Evolutionary conservation across 140 eudicot species (phyloP).

Genomic region (Ambrosia hybrid): DNA sequence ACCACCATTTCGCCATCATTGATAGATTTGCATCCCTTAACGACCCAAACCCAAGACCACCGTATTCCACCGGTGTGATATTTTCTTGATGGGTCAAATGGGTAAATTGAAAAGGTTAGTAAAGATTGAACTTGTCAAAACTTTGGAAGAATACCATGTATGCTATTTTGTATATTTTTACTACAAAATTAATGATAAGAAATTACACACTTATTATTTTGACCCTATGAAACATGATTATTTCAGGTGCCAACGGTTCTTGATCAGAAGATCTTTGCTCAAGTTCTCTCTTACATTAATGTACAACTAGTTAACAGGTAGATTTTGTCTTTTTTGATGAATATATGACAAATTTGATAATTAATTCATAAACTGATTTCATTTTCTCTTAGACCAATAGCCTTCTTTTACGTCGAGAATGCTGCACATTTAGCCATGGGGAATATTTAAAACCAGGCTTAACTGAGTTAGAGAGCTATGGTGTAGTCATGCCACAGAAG

Average conservation of each 20-base stretch:
- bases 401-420: slow-evolving; percentile 70
- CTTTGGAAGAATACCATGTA: slow-evolving; percentile 74
- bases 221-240: too few relatives aligned
- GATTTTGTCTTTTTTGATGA: slow-evolving; percentile 1
- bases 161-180: slow-evolving; percentile 17
- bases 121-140: too few relatives aligned
- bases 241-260: slow-evolving; percentile 81
- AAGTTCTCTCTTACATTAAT: slow-evolving; percentile 65
- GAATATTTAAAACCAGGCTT: slow-evolving; percentile 84
- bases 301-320: slow-evolving; percentile 83
- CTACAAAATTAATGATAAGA: not conserved
- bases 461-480: slow-evolving; percentile 78
- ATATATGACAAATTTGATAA: not conserved
- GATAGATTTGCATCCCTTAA: too few relatives aligned
- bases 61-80: too few relatives aligned
- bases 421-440: slow-evolving; percentile 78
- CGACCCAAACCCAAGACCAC: too few relatives aligned
- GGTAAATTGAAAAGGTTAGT: too few relatives aligned
- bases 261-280: slow-evolving; percentile 67
- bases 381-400: slow-evolving; percentile 35
- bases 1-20: too few relatives aligned
- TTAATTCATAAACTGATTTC: not conserved
- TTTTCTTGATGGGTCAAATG: too few relatives aligned
- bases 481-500: slow-evolving; percentile 74
- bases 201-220: too few relatives aligned